Base-by-base conservation (phyloP, 306 rosid genomes). In the Fragaria ananassa region DNA sequence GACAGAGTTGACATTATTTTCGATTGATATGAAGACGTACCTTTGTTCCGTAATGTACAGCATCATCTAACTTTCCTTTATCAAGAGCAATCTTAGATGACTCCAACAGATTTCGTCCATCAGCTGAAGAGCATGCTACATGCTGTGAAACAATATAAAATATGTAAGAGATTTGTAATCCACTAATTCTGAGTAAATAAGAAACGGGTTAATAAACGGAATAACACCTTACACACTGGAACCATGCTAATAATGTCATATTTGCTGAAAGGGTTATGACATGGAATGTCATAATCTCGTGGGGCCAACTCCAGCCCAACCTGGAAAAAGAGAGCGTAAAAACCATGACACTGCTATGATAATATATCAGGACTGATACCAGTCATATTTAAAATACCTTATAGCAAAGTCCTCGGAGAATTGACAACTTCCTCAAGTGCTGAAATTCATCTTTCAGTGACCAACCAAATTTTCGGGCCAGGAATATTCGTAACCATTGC, bases 31-130 rank as follows among this genome's bases (percentile, higher is more conserved):
- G 45, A 46, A 67, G 74, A 14, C 9, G 10, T 87, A 95, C 98
- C 97, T 92, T 95, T 53, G 97, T 90, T 84, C 98, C 98, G 76
- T 77, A 92, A 72, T 86, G 90, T 57, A 95, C 97, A 68, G 98
- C 96, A 78, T 95, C 98, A 83, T 95, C 98, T 39, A 95, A 96
- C 85, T 92, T 95, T 77, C 98, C 98, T 87, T 92, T 95, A 85
- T 95, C 98, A 72, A 95, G 98, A 79, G 98, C 95, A 75, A 87
- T 80, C 83, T 95, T 95, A 3, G 98, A 95, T 1, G 97, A 88
- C 75, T 95, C 98, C 82, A 95, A 81, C 74, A 95, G 80, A 86
- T 92, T 92, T 64, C 98, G 90, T 19, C 98, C 98, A 75, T 95
- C 98, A 5, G 88, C 85, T 74, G 98, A 92, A 71, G 92, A 86